Evolutionary conservation across 345 rosid genomes (phyloP).

Genomic region (Excoecaria cochinchinensis): DNA sequence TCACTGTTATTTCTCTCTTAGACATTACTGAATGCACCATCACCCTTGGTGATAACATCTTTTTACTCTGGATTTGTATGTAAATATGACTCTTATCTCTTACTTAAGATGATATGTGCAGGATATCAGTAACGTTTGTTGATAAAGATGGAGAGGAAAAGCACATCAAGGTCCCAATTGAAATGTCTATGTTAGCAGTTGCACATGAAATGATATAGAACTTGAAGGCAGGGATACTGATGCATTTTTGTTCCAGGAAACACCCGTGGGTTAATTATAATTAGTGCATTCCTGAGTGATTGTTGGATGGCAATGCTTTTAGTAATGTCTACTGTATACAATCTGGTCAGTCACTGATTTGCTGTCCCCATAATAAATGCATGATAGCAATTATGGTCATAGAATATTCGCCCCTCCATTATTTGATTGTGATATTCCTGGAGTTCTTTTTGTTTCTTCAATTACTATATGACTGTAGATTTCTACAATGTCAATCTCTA

Average conservation of each 20-base stretch:
- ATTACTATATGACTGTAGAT: background rate
- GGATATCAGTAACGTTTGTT: constrained; percentile 83
- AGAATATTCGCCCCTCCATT: background rate
- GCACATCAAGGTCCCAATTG: constrained; percentile 67
- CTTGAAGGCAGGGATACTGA: constrained; percentile 60
- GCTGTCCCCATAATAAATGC: too few relatives aligned
- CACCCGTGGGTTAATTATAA: background rate
- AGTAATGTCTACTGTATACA: too few relatives aligned
- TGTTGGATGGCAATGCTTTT: too few relatives aligned
- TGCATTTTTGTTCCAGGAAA: background rate
- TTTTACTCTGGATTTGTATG: background rate
- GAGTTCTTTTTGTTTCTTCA: background rate
- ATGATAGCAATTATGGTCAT: background rate
- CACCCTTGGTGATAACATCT: background rate
- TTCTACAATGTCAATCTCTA: background rate
- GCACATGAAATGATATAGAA: constrained; percentile 89
- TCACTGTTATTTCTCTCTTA: background rate
- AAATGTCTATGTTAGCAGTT: constrained; percentile 89
- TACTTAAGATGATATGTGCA: constrained; percentile 27
- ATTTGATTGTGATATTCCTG: background rate
- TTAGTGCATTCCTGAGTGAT: too few relatives aligned
- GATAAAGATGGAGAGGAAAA: constrained; percentile 87
- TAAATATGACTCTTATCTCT: background rate
- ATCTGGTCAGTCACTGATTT: too few relatives aligned
- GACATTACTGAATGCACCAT: background rate